These are phyloP conservation scores for Pilasporangium apinafurcum DNA, from an alignment of 352 stramenopile genomes.

Conservation along the genomic window DNA sequence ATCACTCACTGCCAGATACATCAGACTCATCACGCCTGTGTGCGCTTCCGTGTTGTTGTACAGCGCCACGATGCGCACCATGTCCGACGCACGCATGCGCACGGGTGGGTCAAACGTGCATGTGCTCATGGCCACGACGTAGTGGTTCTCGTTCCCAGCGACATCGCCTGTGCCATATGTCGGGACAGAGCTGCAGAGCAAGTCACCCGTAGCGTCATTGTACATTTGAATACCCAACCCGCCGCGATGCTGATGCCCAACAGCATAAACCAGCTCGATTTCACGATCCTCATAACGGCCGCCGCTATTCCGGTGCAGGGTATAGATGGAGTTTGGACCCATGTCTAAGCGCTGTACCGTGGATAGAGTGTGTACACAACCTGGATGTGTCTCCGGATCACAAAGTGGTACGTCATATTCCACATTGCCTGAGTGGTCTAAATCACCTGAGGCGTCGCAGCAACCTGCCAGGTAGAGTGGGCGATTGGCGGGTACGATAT, in stretches of 20 bases:
- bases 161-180: constrained; percentile 53
- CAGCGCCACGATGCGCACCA: constrained; percentile 66
- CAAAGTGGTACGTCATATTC: constrained; percentile 76
- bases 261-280: constrained; percentile 73
- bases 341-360: constrained; percentile 55
- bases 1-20: constrained; percentile 71
- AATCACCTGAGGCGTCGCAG: constrained; percentile 60
- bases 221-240: constrained; percentile 70
- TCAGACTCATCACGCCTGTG: constrained; percentile 73
- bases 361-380: constrained; percentile 73
- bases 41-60: constrained; percentile 80
- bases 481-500: constrained; percentile 44
- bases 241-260: constrained; percentile 72
- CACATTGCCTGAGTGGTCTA: constrained; percentile 58
- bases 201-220: constrained; percentile 54
- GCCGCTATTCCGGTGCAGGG: constrained; percentile 3
- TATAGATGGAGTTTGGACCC: constrained; percentile 17
- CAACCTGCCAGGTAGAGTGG: constrained; percentile 62
- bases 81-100: constrained; percentile 58
- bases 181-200: constrained; percentile 60
- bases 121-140: constrained; percentile 65
- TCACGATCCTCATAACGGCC: constrained; percentile 27
- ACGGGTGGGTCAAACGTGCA: constrained; percentile 71
- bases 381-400: constrained; percentile 53
- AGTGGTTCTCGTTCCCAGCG: constrained; percentile 64